These are phyloP conservation scores for Aspergillus ostianus DNA, from an alignment of 495 filamentous ascomycete species.

Conservation along the genomic window DNA sequence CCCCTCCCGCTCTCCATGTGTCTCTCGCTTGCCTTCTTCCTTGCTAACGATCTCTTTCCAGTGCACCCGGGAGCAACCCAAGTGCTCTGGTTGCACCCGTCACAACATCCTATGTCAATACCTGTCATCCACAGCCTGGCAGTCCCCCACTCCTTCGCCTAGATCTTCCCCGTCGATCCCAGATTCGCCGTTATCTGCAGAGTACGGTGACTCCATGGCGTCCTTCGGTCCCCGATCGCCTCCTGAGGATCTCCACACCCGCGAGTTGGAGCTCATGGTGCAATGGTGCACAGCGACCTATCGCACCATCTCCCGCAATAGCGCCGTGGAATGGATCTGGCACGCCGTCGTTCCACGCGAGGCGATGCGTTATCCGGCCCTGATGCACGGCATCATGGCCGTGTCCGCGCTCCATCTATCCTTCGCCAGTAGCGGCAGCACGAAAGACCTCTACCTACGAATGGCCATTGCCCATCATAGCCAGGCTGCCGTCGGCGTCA, in stretches of 20 bases:
- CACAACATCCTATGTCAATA: conserved; percentile 34
- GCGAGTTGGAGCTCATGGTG: conserved; percentile 48
- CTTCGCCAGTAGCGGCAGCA: conserved; percentile 12
- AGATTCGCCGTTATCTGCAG: conserved; percentile 11
- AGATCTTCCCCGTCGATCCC: neutral
- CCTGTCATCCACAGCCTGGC: conserved; percentile 26
- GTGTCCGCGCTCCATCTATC: conserved; percentile 49
- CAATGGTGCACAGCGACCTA: conserved; percentile 47
- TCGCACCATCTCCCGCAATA: conserved; percentile 35
- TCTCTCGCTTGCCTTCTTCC: neutral
- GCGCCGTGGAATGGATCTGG: conserved; percentile 41
- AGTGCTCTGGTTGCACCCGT: conserved; percentile 35
- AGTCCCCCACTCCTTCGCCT: conserved; percentile 7
- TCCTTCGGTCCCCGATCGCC: conserved; percentile 5
- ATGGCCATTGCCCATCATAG: conserved; percentile 38
- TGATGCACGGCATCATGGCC: conserved; percentile 51
- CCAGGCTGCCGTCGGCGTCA: conserved; percentile 35
- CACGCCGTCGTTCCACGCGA: conserved; percentile 43
- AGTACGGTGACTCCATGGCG: conserved; percentile 16
- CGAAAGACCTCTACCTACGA: conserved; percentile 26
- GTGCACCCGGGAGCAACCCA: conserved; percentile 14
- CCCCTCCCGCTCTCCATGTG: no score
- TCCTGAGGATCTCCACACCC: conserved; percentile 16
- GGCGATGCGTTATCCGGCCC: conserved; percentile 41
- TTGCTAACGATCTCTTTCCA: conserved; percentile 5